These are phyloP conservation scores for Zygotorulaspora florentina DNA, from an alignment of 805 yeast species.

Conservation along the genomic window DNA sequence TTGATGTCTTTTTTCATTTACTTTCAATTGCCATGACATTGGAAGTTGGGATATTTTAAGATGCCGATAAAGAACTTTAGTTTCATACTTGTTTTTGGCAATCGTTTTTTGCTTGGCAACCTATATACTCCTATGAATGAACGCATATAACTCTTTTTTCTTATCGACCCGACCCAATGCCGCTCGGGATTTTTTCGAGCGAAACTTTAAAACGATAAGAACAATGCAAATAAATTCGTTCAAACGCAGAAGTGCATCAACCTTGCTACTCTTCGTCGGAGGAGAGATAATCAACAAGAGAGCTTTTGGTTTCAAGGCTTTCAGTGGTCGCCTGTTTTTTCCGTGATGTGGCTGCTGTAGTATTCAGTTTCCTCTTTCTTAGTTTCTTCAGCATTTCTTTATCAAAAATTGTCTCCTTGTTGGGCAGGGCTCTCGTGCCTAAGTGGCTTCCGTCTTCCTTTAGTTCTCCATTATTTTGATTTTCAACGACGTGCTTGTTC, in stretches of 20 bases:
- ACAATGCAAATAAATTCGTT: too few species aligned
- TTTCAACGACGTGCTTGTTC: conserved; percentile 6
- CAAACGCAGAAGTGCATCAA: too few species aligned
- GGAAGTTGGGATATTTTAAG: not conserved
- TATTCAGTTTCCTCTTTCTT: conserved; percentile 9
- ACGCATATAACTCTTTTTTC: too few species aligned
- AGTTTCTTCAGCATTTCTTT: conserved; percentile 8
- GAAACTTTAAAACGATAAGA: not conserved
- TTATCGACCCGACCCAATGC: too few species aligned
- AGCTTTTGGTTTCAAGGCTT: not conserved
- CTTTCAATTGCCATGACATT: conserved; percentile 18
- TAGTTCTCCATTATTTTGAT: not conserved
- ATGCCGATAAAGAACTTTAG: too few species aligned
- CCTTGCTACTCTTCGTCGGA: conserved; percentile 7
- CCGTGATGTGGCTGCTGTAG: not conserved
- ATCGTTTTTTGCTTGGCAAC: too few species aligned
- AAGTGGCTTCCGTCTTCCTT: not conserved
- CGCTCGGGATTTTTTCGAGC: not conserved
- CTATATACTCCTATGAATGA: not conserved
- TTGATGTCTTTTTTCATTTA: conserved; percentile 13
- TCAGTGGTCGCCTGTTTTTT: not conserved
- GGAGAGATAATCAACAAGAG: conserved; percentile 13
- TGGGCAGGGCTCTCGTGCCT: not conserved
- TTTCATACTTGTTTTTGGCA: too few species aligned
- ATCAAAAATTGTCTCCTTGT: conserved; percentile 1